Conservation (phyloP, 2,329 filamentous ascomycete genomes). For the Phaeomoniella chlamydospora region DNA sequence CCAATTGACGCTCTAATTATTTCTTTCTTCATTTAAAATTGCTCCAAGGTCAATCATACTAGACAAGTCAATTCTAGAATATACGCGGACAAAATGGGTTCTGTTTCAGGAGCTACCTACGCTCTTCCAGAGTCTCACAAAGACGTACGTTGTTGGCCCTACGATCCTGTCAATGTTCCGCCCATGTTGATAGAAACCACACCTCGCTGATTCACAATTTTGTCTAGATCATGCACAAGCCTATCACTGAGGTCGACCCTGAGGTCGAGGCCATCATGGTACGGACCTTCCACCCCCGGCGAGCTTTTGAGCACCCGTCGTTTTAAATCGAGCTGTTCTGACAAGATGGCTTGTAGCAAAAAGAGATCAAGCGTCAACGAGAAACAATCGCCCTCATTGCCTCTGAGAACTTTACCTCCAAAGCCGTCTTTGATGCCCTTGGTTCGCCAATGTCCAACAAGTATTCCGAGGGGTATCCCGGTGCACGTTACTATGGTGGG, state of each 20-base stretch:
- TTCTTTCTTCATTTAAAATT: not conserved
- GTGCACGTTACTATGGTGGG: conserved; percentile 89
- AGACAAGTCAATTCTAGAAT: not conserved
- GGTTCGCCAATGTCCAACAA: conserved; percentile 98
- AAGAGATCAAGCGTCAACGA: conserved; percentile 94
- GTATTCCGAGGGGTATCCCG: conserved; percentile 96
- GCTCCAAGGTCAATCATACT: not conserved
- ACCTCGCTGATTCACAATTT: conserved; percentile 17
- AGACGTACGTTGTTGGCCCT: conserved; percentile 35
- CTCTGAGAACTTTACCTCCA: conserved; percentile 90
- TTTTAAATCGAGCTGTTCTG: not conserved
- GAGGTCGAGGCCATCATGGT: conserved; percentile 97
- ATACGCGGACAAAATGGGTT: conserved; percentile 7
- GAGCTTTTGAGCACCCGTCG: conserved; percentile 1
- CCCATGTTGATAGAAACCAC: conserved; percentile 5
- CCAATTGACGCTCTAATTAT: too few species aligned
- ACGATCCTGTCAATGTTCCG: conserved; percentile 5
- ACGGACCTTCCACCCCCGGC: conserved; percentile 19
- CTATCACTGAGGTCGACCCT: conserved; percentile 77
- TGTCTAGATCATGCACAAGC: conserved; percentile 85
- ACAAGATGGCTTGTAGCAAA: conserved; percentile 4
- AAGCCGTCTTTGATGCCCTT: conserved; percentile 79
- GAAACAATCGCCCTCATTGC: conserved; percentile 97
- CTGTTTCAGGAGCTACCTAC: conserved; percentile 34
- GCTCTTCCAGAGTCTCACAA: conserved; percentile 52